These are phyloP conservation scores for Nidula microcarpa DNA, from an alignment of 768 basidiomycete species.

Conservation along the genomic window DNA sequence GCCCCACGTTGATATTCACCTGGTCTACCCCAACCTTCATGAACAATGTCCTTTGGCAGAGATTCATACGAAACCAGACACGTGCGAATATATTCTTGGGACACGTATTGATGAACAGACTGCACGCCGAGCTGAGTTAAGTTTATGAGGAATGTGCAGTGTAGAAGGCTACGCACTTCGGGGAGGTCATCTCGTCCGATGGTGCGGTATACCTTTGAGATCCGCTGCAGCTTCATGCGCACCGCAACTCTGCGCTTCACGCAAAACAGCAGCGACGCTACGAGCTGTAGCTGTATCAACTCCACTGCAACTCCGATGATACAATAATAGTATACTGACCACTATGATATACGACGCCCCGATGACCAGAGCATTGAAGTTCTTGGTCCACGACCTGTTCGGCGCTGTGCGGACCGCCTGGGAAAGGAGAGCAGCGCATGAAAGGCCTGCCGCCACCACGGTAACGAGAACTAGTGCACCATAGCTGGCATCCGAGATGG, in stretches of 20 bases:
- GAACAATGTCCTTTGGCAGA: slow-evolving; percentile 60
- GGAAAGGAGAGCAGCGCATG: slow-evolving; percentile 60
- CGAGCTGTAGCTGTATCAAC: slow-evolving; percentile 38
- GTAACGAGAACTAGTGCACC: slow-evolving; percentile 45
- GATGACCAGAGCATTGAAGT: slow-evolving; percentile 67
- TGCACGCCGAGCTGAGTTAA: slow-evolving; percentile 18
- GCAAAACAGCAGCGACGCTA: slow-evolving; percentile 58
- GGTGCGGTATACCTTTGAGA: slow-evolving; percentile 57
- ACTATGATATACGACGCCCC: slow-evolving; percentile 68
- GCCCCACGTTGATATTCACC: slow-evolving; percentile 31
- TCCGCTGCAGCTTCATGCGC: slow-evolving; percentile 57
- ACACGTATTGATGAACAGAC: slow-evolving; percentile 65
- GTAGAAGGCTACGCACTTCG: slow-evolving; percentile 35
- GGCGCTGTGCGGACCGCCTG: slow-evolving; percentile 71
- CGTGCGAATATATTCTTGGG: slow-evolving; percentile 72
- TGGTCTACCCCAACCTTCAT: slow-evolving; percentile 75
- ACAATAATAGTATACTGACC: slow-evolving; percentile 36
- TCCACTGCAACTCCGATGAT: neutral
- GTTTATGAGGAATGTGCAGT: neutral
- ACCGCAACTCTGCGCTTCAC: slow-evolving; percentile 69
- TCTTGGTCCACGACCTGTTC: slow-evolving; percentile 48
- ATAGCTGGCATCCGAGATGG: slow-evolving; percentile 55
- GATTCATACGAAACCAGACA: slow-evolving; percentile 72
- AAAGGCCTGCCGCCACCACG: slow-evolving; percentile 54
- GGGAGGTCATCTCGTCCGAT: slow-evolving; percentile 57